Evolutionary conservation across 495 filamentous ascomycete genomes (phyloP), one percentile per base, ranked within the genome.

Genomic region (Alectoria sarmentosa): DNA sequence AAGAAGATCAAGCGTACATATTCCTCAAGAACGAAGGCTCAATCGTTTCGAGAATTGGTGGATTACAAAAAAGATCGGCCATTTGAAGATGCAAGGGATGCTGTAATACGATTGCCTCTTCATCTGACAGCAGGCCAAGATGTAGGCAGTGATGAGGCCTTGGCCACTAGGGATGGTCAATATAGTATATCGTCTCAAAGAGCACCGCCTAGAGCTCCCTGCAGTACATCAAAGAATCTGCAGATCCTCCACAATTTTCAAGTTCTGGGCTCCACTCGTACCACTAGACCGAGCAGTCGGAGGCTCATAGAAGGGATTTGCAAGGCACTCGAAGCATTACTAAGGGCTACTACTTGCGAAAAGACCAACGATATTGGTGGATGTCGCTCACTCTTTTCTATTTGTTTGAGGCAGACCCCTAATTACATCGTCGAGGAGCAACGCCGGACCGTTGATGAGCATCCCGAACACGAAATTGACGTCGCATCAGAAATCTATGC

Each of bases 361-460:
- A 32, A 64, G 57, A 34, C 69, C 70, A 3, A 52, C 26, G 5
- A 68, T 65, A 4, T 23, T 28, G 1, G 21, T 17, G 65, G 77
- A n/a, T 72, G 80, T 23, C 76, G 82, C 37, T 86, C 87, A 15
- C 74, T 91, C 30, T 71, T 90, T n/a, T 83, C 84, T 8, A 87
- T 86, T 77, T 84, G 84, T 63, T 73, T 86, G 38, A 80, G 85
- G 65, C 80, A 81, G 37, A 72, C 90, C 13, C 88, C 88, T 0
- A 76, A 79, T 11, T 88, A 85, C 73, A 86, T 91, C 65, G 73
- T 76, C 4, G 75, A 78, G 23, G 83, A 89, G 61, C 84, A 90
- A 68, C 69, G 73, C 72, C 80, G 82, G 67, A 69, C 70, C 44
- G 65, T 73, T n/a, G 72, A 84, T 26, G 77, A 83, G 30, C 78